Percentiles rank a stretch among this genome's conserved stretches.
Evolutionary conservation across 179 eudicot genomes (phyloP).

Genomic region (Corrigiola litoralis): DNA sequence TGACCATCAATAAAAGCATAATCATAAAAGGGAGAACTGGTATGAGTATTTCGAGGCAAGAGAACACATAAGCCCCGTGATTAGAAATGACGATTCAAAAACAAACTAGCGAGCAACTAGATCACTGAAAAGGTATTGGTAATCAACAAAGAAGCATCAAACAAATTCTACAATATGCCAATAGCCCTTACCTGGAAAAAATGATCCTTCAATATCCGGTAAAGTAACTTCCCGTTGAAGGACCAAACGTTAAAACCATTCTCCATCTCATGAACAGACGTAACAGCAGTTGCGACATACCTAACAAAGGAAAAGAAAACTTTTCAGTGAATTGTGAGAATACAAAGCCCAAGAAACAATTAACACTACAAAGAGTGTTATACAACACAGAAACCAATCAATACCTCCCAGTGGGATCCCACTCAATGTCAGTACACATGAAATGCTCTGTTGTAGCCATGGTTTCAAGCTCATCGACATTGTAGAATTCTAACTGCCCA

Average conservation of each 20-base stretch:
- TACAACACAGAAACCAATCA: background rate
- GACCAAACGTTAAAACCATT: slow-evolving; percentile 92
- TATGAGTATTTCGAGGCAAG: no score
- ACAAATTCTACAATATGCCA: background rate
- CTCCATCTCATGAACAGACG: slow-evolving; percentile 91
- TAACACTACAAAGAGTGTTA: no score
- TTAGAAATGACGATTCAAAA: no score
- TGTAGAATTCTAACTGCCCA: slow-evolving; percentile 91
- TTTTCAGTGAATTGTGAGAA: background rate
- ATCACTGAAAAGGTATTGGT: background rate
- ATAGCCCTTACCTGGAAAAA: slow-evolving; percentile 67
- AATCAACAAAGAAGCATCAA: background rate
- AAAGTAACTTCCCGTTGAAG: slow-evolving; percentile 71
- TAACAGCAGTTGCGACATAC: slow-evolving; percentile 80
- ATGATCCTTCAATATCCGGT: slow-evolving; percentile 77
- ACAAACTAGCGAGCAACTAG: no score
- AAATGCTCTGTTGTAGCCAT: slow-evolving; percentile 95
- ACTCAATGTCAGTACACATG: slow-evolving; percentile 93
- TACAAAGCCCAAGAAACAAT: background rate
- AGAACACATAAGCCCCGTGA: no score
- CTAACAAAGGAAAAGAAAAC: slow-evolving; percentile 19
- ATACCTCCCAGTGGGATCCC: slow-evolving; percentile 99
- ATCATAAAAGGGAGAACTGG: no score
- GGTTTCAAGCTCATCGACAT: slow-evolving; percentile 98
- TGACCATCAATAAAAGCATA: no score